These are phyloP conservation scores for Mollisia scopiformis DNA, from an alignment of 2,329 filamentous ascomycete genomes.

Conservation along the genomic window DNA sequence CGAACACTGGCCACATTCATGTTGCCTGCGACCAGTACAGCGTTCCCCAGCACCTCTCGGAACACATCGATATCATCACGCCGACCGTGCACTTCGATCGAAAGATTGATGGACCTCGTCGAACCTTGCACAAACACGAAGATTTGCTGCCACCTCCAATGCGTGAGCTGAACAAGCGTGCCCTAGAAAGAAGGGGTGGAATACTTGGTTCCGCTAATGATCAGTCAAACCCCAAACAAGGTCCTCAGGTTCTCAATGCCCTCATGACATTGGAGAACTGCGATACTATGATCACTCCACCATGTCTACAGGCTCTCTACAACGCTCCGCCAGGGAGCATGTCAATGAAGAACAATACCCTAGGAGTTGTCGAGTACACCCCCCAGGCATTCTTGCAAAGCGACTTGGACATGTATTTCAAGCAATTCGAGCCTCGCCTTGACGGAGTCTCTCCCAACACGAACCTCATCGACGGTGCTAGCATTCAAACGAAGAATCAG, in stretches of 20 bases:
- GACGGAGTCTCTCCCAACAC: slow-evolving; percentile 43
- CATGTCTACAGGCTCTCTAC: slow-evolving; percentile 58
- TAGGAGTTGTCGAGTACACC: slow-evolving; percentile 58
- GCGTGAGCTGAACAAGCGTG: slow-evolving; percentile 13
- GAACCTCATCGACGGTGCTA: slow-evolving; percentile 39
- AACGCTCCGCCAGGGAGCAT: slow-evolving; percentile 44
- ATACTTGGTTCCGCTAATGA: slow-evolving; percentile 35
- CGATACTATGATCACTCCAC: slow-evolving; percentile 57
- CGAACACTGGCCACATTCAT: slow-evolving; percentile 48
- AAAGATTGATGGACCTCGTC: slow-evolving; percentile 18
- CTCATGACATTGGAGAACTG: slow-evolving; percentile 43
- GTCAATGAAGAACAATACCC: slow-evolving; percentile 46
- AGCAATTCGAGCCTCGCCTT: slow-evolving; percentile 45
- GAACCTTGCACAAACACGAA: slow-evolving; percentile 42
- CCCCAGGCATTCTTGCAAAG: slow-evolving; percentile 54
- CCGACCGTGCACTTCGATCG: slow-evolving; percentile 38
- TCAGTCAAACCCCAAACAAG: slow-evolving; percentile 31
- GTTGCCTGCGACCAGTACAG: slow-evolving; percentile 38
- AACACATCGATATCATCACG: slow-evolving; percentile 37
- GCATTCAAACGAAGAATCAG: slow-evolving; percentile 39
- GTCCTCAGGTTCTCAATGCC: slow-evolving; percentile 27
- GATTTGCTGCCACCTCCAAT: slow-evolving; percentile 40
- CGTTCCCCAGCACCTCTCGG: slow-evolving; percentile 32
- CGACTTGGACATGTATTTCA: slow-evolving; percentile 53
- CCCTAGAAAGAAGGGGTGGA: slow-evolving; percentile 13